Percentiles rank a stretch among this genome's conserved stretches.
These are phyloP conservation scores for Nakaseomyces kungkrabaensis DNA, from an alignment of 1,139 yeast genomes.

Conservation along the genomic window DNA sequence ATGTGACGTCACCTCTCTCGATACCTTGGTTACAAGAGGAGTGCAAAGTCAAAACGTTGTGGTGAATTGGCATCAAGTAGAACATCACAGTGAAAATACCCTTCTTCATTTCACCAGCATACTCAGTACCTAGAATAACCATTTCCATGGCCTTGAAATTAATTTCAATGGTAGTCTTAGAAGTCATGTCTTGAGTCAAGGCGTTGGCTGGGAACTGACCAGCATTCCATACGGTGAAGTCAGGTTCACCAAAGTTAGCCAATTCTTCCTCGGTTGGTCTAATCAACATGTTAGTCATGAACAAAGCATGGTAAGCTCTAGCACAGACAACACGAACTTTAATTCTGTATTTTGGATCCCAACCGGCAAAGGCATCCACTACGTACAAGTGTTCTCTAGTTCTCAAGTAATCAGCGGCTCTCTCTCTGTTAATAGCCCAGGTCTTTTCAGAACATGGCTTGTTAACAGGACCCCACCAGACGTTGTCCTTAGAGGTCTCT, in stretches of 20 bases:
- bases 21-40: conserved; percentile 91
- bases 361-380: conserved; percentile 95
- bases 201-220: conserved; percentile 99
- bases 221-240: conserved; percentile 96
- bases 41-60: conserved; percentile 86
- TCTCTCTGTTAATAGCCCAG: conserved; percentile 91
- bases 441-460: conserved; percentile 89
- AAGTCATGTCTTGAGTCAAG: conserved; percentile 95
- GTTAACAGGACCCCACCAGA: conserved; percentile 99
- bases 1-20: conserved; percentile 55
- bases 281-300: conserved; percentile 97
- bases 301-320: conserved; percentile 95
- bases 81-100: conserved; percentile 99
- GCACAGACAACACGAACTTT: conserved; percentile 97
- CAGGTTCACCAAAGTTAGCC: conserved; percentile 89
- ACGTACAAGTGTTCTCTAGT: conserved; percentile 92
- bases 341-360: conserved; percentile 98
- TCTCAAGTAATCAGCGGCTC: conserved; percentile 94
- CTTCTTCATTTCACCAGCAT: conserved; percentile 99
- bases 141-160: conserved; percentile 97
- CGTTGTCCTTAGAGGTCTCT: conserved; percentile 66
- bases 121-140: conserved; percentile 97
- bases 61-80: conserved; percentile 93
- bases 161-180: conserved; percentile 90
- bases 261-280: conserved; percentile 90